Evolutionary conservation across 2,329 filamentous ascomycete species (phyloP).

Genomic region (Pseudogymnoascus pannorum): DNA sequence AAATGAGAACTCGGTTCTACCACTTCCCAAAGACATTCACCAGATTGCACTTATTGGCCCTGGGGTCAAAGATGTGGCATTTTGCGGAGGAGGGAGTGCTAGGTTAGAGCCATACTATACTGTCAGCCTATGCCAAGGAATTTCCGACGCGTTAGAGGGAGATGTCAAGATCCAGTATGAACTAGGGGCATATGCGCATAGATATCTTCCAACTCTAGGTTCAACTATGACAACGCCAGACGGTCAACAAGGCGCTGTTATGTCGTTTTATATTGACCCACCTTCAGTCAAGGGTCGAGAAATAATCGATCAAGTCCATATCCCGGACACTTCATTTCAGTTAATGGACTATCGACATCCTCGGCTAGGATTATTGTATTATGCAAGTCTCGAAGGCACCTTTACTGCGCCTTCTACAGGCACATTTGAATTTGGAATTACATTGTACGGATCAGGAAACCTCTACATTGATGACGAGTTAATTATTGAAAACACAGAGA

Average conservation of each 20-base stretch:
- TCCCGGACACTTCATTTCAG: neutral
- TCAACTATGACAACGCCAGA: neutral
- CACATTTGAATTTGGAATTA: constrained; percentile 28
- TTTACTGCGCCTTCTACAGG: neutral
- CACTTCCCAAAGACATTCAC: constrained; percentile 39
- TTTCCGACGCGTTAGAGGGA: neutral
- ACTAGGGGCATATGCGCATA: neutral
- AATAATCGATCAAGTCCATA: constrained; percentile 20
- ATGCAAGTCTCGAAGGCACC: constrained; percentile 2
- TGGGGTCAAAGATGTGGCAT: constrained; percentile 44
- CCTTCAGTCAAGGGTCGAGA: constrained; percentile 16
- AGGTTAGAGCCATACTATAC: neutral
- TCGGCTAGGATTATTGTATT: neutral
- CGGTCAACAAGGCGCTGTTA: neutral
- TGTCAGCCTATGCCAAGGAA: neutral
- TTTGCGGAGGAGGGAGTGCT: neutral
- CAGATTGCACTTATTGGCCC: constrained; percentile 34
- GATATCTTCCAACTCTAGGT: neutral
- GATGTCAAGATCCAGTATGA: neutral
- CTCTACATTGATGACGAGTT: constrained; percentile 30
- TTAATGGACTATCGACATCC: constrained; percentile 10
- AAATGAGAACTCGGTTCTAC: constrained; percentile 51
- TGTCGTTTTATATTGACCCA: constrained; percentile 11
- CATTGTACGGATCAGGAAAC: constrained; percentile 31
- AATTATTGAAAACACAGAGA: constrained; percentile 28